Percentiles rank a stretch among this genome's conserved stretches.
These are phyloP conservation scores for Cenchrus fungigraminus DNA, from an alignment of 176 grass and related monocot species.

Conservation along the genomic window DNA sequence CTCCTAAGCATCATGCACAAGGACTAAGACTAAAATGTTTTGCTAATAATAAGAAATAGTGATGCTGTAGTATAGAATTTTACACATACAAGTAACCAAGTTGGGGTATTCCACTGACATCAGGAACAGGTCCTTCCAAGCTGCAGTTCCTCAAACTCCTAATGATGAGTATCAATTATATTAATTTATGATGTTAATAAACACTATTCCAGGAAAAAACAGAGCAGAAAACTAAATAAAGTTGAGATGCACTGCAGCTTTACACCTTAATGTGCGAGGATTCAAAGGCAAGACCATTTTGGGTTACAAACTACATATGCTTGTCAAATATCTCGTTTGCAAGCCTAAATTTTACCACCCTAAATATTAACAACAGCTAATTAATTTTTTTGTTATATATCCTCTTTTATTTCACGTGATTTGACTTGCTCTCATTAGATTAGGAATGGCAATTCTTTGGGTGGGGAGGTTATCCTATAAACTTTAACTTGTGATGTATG, in stretches of 20 bases:
- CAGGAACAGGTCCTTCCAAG: conserved; percentile 65
- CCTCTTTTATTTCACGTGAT: too few relatives aligned
- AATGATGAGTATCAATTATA: conserved; percentile 29
- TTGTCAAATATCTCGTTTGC: not conserved
- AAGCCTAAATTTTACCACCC: not conserved
- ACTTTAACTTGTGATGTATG: not conserved
- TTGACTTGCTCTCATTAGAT: not conserved
- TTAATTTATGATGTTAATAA: conserved; percentile 25
- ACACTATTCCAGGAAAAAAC: not conserved
- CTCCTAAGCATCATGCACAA: conserved; percentile 4
- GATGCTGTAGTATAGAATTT: conserved; percentile 13
- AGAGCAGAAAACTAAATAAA: too few relatives aligned
- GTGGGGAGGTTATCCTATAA: not conserved
- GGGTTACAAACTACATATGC: not conserved
- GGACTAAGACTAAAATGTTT: not conserved
- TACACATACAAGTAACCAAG: conserved; percentile 74
- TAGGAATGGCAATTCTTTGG: not conserved
- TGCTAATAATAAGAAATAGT: conserved; percentile 22
- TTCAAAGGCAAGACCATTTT: not conserved
- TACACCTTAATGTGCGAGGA: conserved; percentile 24
- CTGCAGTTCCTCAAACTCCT: conserved; percentile 91
- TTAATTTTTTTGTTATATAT: too few relatives aligned
- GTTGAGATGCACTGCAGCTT: not conserved
- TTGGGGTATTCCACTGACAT: conserved; percentile 63
- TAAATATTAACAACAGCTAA: not conserved